Conservation (phyloP, 495 filamentous ascomycete species). For the Copromyces sp. region DNA sequence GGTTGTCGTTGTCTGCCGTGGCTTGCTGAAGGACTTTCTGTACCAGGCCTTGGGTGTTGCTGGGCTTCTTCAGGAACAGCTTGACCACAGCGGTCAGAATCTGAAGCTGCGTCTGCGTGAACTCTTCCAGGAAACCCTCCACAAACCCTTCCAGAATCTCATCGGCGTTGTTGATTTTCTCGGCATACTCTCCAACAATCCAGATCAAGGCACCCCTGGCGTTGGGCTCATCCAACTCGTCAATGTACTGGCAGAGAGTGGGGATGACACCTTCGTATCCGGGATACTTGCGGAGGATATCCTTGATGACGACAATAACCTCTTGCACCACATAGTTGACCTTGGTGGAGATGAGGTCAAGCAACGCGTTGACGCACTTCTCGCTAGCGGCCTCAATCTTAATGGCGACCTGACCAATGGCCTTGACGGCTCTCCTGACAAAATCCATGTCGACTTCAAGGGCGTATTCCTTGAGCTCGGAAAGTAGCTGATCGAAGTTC, state of each 20-base stretch:
- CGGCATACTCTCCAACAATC: constrained; percentile 98
- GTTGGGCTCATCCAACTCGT: constrained; percentile 96
- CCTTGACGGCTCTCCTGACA: constrained; percentile 92
- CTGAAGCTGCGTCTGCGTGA: constrained; percentile 88
- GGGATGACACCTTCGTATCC: constrained; percentile 97
- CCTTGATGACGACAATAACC: constrained; percentile 97
- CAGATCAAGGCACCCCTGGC: constrained; percentile 99
- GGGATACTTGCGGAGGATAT: constrained; percentile 98
- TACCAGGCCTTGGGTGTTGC: constrained; percentile 87
- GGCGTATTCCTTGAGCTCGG: constrained; percentile 92
- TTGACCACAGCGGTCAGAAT: constrained; percentile 96
- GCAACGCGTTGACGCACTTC: constrained; percentile 81
- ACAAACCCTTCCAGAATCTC: constrained; percentile 91
- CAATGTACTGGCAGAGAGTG: constrained; percentile 89
- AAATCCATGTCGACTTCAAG: constrained; percentile 99
- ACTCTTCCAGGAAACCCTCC: constrained; percentile 85
- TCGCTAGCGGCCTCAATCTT: constrained; percentile 93
- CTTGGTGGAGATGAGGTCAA: constrained; percentile 95
- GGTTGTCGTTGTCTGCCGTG: constrained; percentile 97
- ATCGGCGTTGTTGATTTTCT: constrained; percentile 92
- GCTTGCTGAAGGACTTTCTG: constrained; percentile 97
- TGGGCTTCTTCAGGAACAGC: constrained; percentile 93
- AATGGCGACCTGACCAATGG: constrained; percentile 96
- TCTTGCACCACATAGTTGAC: constrained; percentile 99
- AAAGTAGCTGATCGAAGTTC: constrained; percentile 92